These are phyloP conservation scores for Xerocomus nothofagi DNA, from an alignment of 1,284 basidiomycete species.

Conservation along the genomic window DNA sequence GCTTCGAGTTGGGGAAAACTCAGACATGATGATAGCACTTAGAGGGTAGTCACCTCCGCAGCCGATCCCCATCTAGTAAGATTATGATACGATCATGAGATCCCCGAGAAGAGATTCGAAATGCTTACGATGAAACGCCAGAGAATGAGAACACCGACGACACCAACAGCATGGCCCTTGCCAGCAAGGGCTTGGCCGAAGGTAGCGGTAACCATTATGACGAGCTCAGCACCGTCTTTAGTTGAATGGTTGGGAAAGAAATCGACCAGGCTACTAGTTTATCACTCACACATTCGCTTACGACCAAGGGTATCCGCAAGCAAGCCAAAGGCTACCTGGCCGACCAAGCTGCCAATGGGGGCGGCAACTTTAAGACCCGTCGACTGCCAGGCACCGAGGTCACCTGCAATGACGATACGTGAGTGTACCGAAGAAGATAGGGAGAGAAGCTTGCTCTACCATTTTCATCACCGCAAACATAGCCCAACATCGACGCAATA, in stretches of 20 bases:
- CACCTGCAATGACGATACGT: slow-evolving; percentile 14
- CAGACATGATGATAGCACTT: slow-evolving; percentile 51
- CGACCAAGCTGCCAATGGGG: slow-evolving; percentile 60
- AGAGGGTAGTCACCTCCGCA: slow-evolving; percentile 57
- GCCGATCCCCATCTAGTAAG: slow-evolving; percentile 26
- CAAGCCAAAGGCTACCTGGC: slow-evolving; percentile 56
- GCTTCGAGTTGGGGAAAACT: slow-evolving; percentile 60
- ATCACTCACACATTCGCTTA: slow-evolving; percentile 39
- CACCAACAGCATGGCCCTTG: slow-evolving; percentile 47
- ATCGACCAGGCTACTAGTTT: background rate
- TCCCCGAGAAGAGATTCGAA: background rate
- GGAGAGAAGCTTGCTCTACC: slow-evolving; percentile 11
- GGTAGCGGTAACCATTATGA: slow-evolving; percentile 51
- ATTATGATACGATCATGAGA: background rate
- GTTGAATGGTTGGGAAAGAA: slow-evolving; percentile 2
- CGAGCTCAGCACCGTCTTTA: slow-evolving; percentile 53
- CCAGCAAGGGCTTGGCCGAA: slow-evolving; percentile 52
- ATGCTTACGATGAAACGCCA: slow-evolving; percentile 49
- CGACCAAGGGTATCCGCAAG: slow-evolving; percentile 56
- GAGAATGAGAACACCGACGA: slow-evolving; percentile 58
- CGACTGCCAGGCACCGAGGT: slow-evolving; percentile 28
- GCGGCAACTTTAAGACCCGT: slow-evolving; percentile 38
- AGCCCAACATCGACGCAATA: slow-evolving; percentile 26
- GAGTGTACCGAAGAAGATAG: background rate
- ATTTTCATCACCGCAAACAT: slow-evolving; percentile 27